Conservation (phyloP, 139 green algal genomes). For the Closterium sp. region DNA sequence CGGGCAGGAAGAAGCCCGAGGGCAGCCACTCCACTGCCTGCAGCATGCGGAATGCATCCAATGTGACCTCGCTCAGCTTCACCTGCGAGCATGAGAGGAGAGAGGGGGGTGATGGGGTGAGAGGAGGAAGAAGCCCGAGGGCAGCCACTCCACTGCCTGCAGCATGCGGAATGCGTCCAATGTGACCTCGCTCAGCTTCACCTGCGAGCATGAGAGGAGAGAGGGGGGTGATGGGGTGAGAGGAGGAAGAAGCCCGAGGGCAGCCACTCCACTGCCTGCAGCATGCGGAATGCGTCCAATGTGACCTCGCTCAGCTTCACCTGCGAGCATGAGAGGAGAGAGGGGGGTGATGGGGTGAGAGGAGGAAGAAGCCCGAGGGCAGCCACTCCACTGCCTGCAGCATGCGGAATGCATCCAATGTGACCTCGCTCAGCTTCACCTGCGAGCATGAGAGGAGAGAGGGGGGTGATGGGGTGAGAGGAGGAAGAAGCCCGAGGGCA, state of each 20-base stretch:
- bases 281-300: constrained; percentile 70
- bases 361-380: constrained; percentile 33
- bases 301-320: constrained; percentile 75
- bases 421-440: constrained; percentile 74
- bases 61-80: constrained; percentile 72
- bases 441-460: constrained; percentile 37
- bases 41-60: constrained; percentile 72
- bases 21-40: constrained; percentile 70
- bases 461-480: no score
- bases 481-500: constrained; percentile 46
- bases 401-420: constrained; percentile 71
- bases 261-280: constrained; percentile 71
- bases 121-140: constrained; percentile 32
- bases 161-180: constrained; percentile 72
- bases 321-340: constrained; percentile 42
- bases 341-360: no score
- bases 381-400: constrained; percentile 71
- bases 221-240: no score
- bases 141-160: constrained; percentile 69
- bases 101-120: no score
- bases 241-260: constrained; percentile 34
- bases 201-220: constrained; percentile 45
- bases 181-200: constrained; percentile 75
- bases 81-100: constrained; percentile 54
- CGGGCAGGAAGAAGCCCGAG: constrained; percentile 12